Conservation (phyloP, 2,329 filamentous ascomycete species). For the Arthrobotrys iridis region DNA sequence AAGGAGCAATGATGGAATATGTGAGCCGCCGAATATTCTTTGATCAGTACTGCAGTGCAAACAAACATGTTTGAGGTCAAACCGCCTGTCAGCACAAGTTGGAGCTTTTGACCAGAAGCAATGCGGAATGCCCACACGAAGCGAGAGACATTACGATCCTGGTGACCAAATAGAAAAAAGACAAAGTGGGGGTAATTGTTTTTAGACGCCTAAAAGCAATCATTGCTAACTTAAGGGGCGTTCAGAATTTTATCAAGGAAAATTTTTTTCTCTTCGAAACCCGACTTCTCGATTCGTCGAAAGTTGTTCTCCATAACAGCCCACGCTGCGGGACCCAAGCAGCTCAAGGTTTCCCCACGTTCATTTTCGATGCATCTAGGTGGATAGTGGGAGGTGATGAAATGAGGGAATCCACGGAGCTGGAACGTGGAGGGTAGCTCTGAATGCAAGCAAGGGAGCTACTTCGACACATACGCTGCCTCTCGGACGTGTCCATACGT, state of each 20-base stretch:
- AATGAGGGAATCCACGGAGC: slow-evolving; percentile 52
- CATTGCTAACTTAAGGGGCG: not conserved
- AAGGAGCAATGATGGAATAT: not conserved
- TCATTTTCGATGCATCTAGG: slow-evolving; percentile 36
- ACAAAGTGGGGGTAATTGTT: slow-evolving; percentile 35
- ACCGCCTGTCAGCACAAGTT: slow-evolving; percentile 25
- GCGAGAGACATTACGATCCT: slow-evolving; percentile 12
- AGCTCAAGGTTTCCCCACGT: slow-evolving; percentile 54
- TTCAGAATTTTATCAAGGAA: not conserved
- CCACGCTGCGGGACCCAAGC: slow-evolving; percentile 38
- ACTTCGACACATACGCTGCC: not conserved
- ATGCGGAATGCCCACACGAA: slow-evolving; percentile 52
- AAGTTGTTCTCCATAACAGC: not conserved
- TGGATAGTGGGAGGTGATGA: slow-evolving; percentile 43
- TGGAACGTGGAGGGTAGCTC: slow-evolving; percentile 51
- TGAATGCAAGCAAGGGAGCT: slow-evolving; percentile 44
- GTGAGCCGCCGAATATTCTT: not conserved
- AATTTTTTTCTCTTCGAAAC: slow-evolving; percentile 20
- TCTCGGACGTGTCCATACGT: slow-evolving; percentile 19
- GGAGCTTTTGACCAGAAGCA: slow-evolving; percentile 22
- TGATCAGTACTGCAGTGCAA: no score
- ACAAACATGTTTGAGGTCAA: slow-evolving; percentile 21
- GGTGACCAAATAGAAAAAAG: slow-evolving; percentile 8
- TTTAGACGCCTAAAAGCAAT: not conserved
- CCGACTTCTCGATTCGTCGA: slow-evolving; percentile 49